Evolutionary conservation across 768 basidiomycete genomes (phyloP), one percentile per base, ranked within the genome.

Genomic region (Ramaria sp.): DNA sequence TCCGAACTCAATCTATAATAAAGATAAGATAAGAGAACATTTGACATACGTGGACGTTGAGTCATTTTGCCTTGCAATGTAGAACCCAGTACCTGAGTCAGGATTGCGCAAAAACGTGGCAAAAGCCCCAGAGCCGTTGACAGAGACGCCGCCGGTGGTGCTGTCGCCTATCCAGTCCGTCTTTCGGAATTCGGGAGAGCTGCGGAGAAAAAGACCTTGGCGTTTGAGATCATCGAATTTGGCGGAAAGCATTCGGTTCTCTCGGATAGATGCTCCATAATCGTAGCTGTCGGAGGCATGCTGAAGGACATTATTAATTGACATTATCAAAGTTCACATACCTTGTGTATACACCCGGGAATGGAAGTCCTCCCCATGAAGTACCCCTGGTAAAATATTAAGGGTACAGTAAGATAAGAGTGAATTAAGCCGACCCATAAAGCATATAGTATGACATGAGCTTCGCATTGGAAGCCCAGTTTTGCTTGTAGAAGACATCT

Each of bases 391-490:
- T 52, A 47, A 20, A 32, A 1, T 15, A 34, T 36, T 45, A 9
- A 52, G 27, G 28, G 44, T 6, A 16, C 18, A 28, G 2, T 38
- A 42, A 36, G 38, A 13, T 15, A 32, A 8, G 22, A 20, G 54
- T 39, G 36, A 37, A 37, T 30, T 7, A 32, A 13, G 69, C 57
- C 25, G 63, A 84, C 84, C 84, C 88, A 60, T 81, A 88, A 52
- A 88, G 60, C 90, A 92, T 91, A 66, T 92, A 92, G 58, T 85
- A 87, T 61, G 78, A 88, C 56, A 90, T 79, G 43, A 92, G 61
- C 62, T 90, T 92, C 1, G 80, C 85, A 66, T 90, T 91, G 48
- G 78, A 76, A 9, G 88, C 87, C 83, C 84, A 88, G 43, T 88
- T 72, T 50, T 85, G 71, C 55, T 79, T 74, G 60, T 92, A 80